Conservation (phyloP, 495 filamentous ascomycete genomes). For the Aspergillus asperescens region DNA sequence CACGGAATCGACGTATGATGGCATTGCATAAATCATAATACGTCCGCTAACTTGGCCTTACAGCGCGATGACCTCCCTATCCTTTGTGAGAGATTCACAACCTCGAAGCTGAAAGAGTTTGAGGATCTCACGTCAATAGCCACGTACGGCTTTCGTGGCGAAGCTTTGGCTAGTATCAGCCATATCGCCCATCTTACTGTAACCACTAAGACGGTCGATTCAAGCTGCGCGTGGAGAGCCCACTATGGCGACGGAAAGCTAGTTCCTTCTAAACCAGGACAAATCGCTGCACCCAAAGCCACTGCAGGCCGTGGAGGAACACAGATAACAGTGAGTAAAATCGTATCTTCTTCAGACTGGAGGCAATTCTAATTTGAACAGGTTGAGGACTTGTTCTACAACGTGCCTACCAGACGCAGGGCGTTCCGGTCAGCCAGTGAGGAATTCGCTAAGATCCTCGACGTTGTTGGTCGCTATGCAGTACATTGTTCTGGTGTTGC, state of each 20-base stretch:
- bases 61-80: constrained; percentile 89
- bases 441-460: constrained; percentile 97
- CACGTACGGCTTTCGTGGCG: constrained; percentile 96
- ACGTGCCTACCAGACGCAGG: constrained; percentile 78
- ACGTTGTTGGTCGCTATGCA: constrained; percentile 89
- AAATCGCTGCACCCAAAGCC: constrained; percentile 80
- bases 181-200: constrained; percentile 96
- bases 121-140: constrained; percentile 88
- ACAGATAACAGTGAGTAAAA: constrained; percentile 70
- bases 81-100: constrained; percentile 94
- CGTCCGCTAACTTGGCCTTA: background rate
- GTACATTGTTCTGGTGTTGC: constrained; percentile 89
- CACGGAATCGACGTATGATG: constrained; percentile 80
- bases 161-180: constrained; percentile 96
- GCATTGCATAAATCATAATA: background rate
- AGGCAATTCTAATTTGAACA: constrained; percentile 24
- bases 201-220: constrained; percentile 88
- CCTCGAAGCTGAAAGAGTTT: constrained; percentile 90
- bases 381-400: constrained; percentile 97
- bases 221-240: constrained; percentile 83
- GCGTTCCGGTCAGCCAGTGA: constrained; percentile 91
- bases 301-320: constrained; percentile 90
- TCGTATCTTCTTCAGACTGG: background rate
- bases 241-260: constrained; percentile 82
- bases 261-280: constrained; percentile 83